phyloP scores from a whole-genome alignment of 257 asterid genomes.

The Fraxinus quadrangulata region DNA sequence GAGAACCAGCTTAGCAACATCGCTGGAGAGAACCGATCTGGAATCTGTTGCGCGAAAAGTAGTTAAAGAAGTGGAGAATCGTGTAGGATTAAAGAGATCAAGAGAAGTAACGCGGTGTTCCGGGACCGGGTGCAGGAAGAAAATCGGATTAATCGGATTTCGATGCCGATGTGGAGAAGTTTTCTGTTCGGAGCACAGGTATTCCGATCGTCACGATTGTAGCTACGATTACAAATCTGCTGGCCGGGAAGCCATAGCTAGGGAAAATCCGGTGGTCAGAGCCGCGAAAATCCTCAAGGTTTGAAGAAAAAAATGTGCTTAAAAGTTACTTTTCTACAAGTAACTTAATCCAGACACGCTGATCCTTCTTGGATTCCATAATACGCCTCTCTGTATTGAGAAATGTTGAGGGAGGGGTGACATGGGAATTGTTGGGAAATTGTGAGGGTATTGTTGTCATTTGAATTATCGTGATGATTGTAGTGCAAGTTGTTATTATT shows the following conservation, averaged over 20 bases:
- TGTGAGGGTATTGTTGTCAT: slow-evolving; percentile 46
- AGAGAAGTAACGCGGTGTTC: slow-evolving; percentile 61
- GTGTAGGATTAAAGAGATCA: slow-evolving; percentile 47
- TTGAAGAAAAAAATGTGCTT: slow-evolving; percentile 26
- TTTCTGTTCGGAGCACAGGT: slow-evolving; percentile 72
- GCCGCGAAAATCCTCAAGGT: slow-evolving; percentile 72
- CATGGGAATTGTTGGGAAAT: neutral
- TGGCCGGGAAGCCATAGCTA: slow-evolving; percentile 72
- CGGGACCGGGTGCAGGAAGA: slow-evolving; percentile 62
- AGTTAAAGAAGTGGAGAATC: slow-evolving; percentile 15
- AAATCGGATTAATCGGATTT: slow-evolving; percentile 66
- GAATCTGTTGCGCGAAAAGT: neutral
- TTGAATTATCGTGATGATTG: slow-evolving; percentile 2
- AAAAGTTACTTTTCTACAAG: neutral
- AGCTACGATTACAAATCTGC: slow-evolving; percentile 76
- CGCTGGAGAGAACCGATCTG: slow-evolving; percentile 48
- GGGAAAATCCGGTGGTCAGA: slow-evolving; percentile 72
- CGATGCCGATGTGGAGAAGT: slow-evolving; percentile 75
- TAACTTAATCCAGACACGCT: neutral
- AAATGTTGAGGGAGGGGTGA: neutral
- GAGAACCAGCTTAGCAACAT: slow-evolving; percentile 36
- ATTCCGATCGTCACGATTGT: slow-evolving; percentile 77
- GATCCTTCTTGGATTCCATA: neutral
- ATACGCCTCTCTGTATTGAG: neutral
- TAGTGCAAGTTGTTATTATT: neutral